phyloP scores from a whole-genome alignment of 1,284 basidiomycete genomes.

The Apiotrichum akiyoshidainum region DNA sequence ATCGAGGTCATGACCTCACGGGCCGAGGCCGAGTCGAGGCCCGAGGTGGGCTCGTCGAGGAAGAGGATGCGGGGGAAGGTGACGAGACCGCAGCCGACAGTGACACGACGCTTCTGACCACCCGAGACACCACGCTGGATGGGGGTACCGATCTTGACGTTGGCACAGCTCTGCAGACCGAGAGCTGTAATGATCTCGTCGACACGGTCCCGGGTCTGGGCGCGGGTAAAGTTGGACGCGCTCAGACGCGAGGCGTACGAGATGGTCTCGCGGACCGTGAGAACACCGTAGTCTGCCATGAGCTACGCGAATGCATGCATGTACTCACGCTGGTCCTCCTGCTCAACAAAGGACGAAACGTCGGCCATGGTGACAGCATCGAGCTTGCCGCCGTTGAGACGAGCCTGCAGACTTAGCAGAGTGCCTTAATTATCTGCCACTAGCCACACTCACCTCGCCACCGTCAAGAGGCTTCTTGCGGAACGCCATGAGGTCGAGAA shows the following conservation, averaged over 20 bases:
- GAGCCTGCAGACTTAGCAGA: neutral
- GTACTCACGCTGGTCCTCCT: constrained; percentile 40
- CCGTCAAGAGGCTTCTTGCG: constrained; percentile 28
- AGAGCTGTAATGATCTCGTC: constrained; percentile 21
- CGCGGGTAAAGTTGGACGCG: constrained; percentile 15
- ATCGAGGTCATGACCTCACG: constrained; percentile 20
- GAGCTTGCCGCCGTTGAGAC: constrained; percentile 18
- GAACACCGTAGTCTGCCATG: constrained; percentile 41
- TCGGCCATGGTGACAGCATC: constrained; percentile 14
- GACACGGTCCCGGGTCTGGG: constrained; percentile 12
- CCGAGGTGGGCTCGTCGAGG: constrained; percentile 50
- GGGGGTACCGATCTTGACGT: constrained; percentile 45
- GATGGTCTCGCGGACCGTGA: constrained; percentile 47
- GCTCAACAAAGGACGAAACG: constrained; percentile 48
- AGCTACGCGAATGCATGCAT: neutral
- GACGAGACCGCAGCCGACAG: constrained; percentile 46
- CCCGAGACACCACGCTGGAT: constrained; percentile 51
- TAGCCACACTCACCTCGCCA: constrained; percentile 10
- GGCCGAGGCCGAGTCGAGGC: constrained; percentile 26
- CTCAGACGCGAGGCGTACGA: constrained; percentile 12
- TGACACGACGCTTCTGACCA: constrained; percentile 49
- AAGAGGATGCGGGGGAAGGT: constrained; percentile 47
- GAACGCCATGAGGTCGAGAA: constrained; percentile 47
- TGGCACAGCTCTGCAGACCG: constrained; percentile 17
- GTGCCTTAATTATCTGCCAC: neutral